phyloP scores from a whole-genome alignment of 495 filamentous ascomycete species.

The Aspergillus sclerotioniger region DNA sequence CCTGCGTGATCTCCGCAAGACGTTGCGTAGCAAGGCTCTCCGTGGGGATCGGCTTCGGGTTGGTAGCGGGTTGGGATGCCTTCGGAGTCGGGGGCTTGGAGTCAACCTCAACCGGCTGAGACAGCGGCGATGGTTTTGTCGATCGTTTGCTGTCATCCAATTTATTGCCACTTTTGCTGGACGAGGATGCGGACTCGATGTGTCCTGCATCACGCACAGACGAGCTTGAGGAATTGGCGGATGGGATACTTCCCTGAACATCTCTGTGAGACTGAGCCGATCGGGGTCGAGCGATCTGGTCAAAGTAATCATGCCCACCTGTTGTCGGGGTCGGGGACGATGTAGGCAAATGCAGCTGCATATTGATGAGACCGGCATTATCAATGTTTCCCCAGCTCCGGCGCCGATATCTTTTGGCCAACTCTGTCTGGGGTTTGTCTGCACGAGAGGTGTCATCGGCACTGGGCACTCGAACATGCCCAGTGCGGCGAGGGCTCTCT shows the following conservation, averaged over 20 bases:
- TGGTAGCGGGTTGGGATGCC: constrained; percentile 17
- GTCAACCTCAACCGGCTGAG: constrained; percentile 70
- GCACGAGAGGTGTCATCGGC: constrained; percentile 52
- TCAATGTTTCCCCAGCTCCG: constrained; percentile 83
- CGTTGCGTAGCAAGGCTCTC: constrained; percentile 76
- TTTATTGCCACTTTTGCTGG: constrained; percentile 59
- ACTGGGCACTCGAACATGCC: constrained; percentile 46
- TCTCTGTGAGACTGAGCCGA: constrained; percentile 59
- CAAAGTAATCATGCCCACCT: constrained; percentile 37
- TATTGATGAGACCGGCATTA: constrained; percentile 44
- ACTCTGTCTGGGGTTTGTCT: constrained; percentile 51
- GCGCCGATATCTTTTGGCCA: constrained; percentile 73
- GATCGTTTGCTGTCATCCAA: constrained; percentile 69
- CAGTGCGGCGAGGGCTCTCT: constrained; percentile 15
- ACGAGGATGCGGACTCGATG: constrained; percentile 33
- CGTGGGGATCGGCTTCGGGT: constrained; percentile 26
- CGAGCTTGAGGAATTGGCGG: constrained; percentile 48
- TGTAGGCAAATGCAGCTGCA: constrained; percentile 39
- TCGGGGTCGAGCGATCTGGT: constrained; percentile 40
- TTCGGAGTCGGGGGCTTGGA: constrained; percentile 31
- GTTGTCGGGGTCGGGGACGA: constrained; percentile 25
- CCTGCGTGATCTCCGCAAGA: constrained; percentile 76
- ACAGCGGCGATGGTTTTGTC: constrained; percentile 80
- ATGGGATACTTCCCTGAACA: constrained; percentile 55
- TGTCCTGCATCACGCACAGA: constrained; percentile 39